Evolutionary conservation across 495 filamentous ascomycete genomes (phyloP), one percentile per base, ranked within the genome.

Genomic region (Neurospora sp.): DNA sequence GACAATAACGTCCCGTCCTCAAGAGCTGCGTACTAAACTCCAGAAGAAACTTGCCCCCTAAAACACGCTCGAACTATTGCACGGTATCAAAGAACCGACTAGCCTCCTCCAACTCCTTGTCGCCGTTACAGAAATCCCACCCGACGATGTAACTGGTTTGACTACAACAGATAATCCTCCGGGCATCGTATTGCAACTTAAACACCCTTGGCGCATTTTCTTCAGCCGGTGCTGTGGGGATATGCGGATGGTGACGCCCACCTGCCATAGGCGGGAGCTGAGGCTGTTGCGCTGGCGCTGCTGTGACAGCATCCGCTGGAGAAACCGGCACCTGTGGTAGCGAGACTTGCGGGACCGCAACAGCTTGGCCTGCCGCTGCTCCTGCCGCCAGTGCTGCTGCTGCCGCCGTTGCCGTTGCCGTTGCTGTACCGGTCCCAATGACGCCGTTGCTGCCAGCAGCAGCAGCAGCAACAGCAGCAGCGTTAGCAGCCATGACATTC

Each of bases 51-150:
- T 10, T 46, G 18, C 2, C 42, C 18, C 8, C 42, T 8, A 10
- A n/a, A 46, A 46, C 20, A 39, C 35, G 31, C 8, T 42, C 69
- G 3, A 10, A 39, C 71, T 78, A 88, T 70, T 86, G 84, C n/a
- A 88, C 80, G 8, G 82, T 81, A 6, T 78, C 84, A 75, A 97
- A 98, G 79, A 97, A 97, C 44, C 87, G 89, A 70, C 89, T 89
- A 3, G 92, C 93, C 77, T 92, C 90, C 71, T 94, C 89, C 65
- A 99, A 89, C 74, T 94, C 89, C 76, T 88, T 83, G 70, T 99
- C 96, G n/a, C 88, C 92, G 75, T 92, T 92, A 69, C 94, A 95
- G 86, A 97, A 99, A 82, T 99, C 96, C 96, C 96, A 99, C 5
- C 94, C 96, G 4, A 98, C 93, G 73, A 99, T 98, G 69, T 91